Evolutionary conservation across 2,329 filamentous ascomycete species (phyloP).

Genomic region (Cadophora sp.): DNA sequence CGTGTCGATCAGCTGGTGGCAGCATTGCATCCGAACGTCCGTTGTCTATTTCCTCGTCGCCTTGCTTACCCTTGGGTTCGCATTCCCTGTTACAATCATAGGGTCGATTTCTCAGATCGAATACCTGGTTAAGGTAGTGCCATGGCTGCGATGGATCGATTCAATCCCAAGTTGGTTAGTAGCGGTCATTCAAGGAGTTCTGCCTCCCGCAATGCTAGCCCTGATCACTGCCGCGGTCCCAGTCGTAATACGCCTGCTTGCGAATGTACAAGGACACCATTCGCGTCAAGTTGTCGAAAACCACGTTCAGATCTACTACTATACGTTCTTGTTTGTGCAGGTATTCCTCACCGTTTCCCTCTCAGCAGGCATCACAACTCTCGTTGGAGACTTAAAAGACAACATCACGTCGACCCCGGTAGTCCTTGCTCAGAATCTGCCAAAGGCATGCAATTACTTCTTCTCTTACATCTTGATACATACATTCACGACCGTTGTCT

Average conservation of each 20-base stretch:
- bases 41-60: slow-evolving; percentile 69
- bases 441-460: slow-evolving; percentile 37
- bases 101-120: slow-evolving; percentile 30
- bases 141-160: slow-evolving; percentile 24
- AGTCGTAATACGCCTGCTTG: slow-evolving; percentile 22
- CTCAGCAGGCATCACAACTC: slow-evolving; percentile 30
- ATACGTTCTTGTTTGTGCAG: slow-evolving; percentile 73
- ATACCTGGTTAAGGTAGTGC: slow-evolving; percentile 24
- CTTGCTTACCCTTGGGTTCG: slow-evolving; percentile 26
- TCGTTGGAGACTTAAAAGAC: slow-evolving; percentile 28
- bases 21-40: slow-evolving; percentile 74
- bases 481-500: slow-evolving; percentile 25
- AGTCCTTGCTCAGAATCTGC: slow-evolving; percentile 35
- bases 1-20: slow-evolving; percentile 92
- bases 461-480: slow-evolving; percentile 38
- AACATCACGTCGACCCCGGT: slow-evolving; percentile 25
- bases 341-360: slow-evolving; percentile 69
- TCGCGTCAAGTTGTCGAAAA: slow-evolving; percentile 39
- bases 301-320: slow-evolving; percentile 69
- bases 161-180: slow-evolving; percentile 25
- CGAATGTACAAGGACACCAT: slow-evolving; percentile 34
- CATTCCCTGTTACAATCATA: slow-evolving; percentile 28
- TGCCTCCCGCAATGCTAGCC: slow-evolving; percentile 25
- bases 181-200: slow-evolving; percentile 28
- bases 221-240: slow-evolving; percentile 22